Conservation (phyloP, 495 filamentous ascomycete genomes). For the Podospora didyma region DNA sequence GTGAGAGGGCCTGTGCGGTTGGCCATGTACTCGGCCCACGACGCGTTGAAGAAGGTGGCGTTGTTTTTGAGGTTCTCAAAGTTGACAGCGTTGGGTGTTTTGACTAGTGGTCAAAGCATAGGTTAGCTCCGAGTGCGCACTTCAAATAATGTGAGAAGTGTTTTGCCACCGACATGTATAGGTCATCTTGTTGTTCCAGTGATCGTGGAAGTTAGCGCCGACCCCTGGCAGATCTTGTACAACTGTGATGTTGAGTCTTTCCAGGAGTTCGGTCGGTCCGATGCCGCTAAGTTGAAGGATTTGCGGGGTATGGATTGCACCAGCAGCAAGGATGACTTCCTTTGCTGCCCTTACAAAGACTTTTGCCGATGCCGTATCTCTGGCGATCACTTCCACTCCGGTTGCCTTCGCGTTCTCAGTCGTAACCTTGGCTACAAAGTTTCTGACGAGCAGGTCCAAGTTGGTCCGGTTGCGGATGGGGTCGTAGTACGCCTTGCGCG, state of each 20-base stretch:
- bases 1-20: conserved; percentile 30
- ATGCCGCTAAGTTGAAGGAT: conserved; percentile 49
- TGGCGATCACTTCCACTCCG: conserved; percentile 15
- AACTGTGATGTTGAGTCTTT: conserved; percentile 33
- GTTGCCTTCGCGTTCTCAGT: conserved; percentile 25
- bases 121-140: not conserved
- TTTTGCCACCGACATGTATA: conserved; percentile 21
- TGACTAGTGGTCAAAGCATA: conserved; percentile 10
- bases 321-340: conserved; percentile 52
- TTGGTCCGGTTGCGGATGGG: conserved; percentile 22
- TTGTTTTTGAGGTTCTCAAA: conserved; percentile 19
- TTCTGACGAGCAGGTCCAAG: conserved; percentile 35
- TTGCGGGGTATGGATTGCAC: conserved; percentile 48
- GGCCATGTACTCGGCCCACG: conserved; percentile 30
- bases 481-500: conserved; percentile 18
- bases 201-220: conserved; percentile 47
- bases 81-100: conserved; percentile 7
- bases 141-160: not conserved
- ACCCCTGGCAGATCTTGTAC: conserved; percentile 43
- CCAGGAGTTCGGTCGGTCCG: conserved; percentile 37
- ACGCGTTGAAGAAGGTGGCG: conserved; percentile 31
- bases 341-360: conserved; percentile 28
- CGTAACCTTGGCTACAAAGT: conserved; percentile 37
- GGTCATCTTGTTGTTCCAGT: conserved; percentile 13
- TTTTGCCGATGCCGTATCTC: not conserved